Conservation (phyloP, 306 rosid genomes). For the Pyrus pyrifolia region DNA sequence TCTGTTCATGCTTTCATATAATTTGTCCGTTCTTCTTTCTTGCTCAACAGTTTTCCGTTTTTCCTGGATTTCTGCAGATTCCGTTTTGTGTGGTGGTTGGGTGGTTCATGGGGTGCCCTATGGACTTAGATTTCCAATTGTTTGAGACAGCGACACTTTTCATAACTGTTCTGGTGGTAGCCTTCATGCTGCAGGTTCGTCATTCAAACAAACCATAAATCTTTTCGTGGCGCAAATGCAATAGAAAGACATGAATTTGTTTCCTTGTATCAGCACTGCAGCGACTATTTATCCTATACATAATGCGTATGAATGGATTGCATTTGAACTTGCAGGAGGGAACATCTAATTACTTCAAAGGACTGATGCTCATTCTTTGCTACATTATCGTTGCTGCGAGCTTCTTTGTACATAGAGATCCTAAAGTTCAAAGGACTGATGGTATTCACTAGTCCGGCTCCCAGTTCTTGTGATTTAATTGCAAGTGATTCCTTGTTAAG, state of each 20-base stretch:
- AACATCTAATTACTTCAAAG: constrained; percentile 78
- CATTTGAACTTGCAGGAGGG: constrained; percentile 62
- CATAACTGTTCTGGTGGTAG: constrained; percentile 64
- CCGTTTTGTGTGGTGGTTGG: constrained; percentile 81
- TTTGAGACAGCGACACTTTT: constrained; percentile 79
- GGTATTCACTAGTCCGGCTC: no score
- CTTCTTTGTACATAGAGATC: constrained; percentile 72
- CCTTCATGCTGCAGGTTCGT: constrained; percentile 83
- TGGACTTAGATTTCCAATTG: constrained; percentile 85
- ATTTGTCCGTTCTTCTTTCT: not conserved
- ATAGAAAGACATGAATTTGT: not conserved
- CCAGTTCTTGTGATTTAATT: no score
- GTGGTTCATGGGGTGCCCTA: constrained; percentile 54
- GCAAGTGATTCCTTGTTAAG: no score
- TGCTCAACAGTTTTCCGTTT: not conserved
- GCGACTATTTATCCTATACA: not conserved
- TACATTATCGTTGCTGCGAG: constrained; percentile 85
- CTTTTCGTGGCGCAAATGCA: not conserved
- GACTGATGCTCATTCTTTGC: constrained; percentile 76
- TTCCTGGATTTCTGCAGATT: constrained; percentile 44
- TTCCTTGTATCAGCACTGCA: not conserved
- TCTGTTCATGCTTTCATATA: not conserved
- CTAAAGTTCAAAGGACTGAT: not conserved
- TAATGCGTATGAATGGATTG: not conserved
- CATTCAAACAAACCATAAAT: not conserved